phyloP scores from a whole-genome alignment of 2,329 filamentous ascomycete genomes.

The Claviceps digitariae region DNA sequence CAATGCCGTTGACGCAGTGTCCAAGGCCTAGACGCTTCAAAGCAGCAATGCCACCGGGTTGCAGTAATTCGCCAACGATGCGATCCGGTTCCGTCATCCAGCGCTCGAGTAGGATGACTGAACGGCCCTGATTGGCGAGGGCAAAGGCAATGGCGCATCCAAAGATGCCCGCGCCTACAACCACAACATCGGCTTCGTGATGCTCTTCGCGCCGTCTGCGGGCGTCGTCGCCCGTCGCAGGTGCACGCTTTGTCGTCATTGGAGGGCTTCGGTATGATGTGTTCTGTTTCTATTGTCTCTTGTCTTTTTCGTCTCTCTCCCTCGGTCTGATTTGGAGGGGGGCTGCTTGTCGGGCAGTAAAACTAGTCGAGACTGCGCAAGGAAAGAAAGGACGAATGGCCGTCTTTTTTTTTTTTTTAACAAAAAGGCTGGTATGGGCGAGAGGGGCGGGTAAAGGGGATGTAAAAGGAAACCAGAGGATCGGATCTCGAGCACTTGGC shows the following conservation, averaged over 20 bases:
- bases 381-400: no score
- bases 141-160: slow-evolving; percentile 78
- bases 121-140: slow-evolving; percentile 77
- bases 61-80: slow-evolving; percentile 89
- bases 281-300: background rate
- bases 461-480: background rate
- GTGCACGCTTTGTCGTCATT: background rate
- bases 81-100: slow-evolving; percentile 87
- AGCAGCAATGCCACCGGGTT: slow-evolving; percentile 78
- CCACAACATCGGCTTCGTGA: slow-evolving; percentile 68
- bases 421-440: background rate
- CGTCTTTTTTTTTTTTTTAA: no score
- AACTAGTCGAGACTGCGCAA: no score
- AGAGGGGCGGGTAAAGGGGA: background rate
- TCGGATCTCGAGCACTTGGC: background rate
- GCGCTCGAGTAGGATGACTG: slow-evolving; percentile 77
- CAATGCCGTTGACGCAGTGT: slow-evolving; percentile 78
- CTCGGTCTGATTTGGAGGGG: background rate
- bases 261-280: no score
- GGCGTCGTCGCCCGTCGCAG: slow-evolving; percentile 23
- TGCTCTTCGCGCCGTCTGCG: slow-evolving; percentile 35
- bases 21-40: slow-evolving; percentile 67
- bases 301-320: background rate
- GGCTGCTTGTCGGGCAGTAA: no score
- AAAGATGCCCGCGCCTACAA: slow-evolving; percentile 83